These are phyloP conservation scores for Aspergillus carbonarius DNA, from an alignment of 2,329 filamentous ascomycete genomes.

Conservation along the genomic window DNA sequence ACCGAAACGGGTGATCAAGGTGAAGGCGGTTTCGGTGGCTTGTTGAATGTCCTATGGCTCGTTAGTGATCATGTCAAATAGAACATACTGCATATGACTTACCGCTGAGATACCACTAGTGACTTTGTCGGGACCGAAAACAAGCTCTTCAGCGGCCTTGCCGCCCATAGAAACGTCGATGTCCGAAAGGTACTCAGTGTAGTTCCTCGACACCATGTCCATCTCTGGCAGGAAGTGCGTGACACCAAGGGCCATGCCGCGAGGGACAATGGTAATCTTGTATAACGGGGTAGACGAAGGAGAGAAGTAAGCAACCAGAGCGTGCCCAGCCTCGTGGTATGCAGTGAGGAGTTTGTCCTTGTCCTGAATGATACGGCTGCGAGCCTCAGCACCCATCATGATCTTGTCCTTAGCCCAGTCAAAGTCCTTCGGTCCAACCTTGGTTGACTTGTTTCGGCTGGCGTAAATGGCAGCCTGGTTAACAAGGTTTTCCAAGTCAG, in stretches of 20 bases:
- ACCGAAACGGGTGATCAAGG: constrained; percentile 83
- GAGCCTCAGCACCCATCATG: constrained; percentile 91
- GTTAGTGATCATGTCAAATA: constrained; percentile 15
- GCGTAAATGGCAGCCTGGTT: constrained; percentile 95
- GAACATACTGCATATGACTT: constrained; percentile 38
- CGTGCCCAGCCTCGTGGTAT: constrained; percentile 94
- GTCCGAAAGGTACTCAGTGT: constrained; percentile 74
- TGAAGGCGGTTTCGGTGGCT: constrained; percentile 79
- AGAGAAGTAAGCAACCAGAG: constrained; percentile 82
- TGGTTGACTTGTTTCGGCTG: constrained; percentile 76
- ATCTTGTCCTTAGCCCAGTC: constrained; percentile 99
- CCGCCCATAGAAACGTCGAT: constrained; percentile 83
- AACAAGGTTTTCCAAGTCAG: constrained; percentile 93
- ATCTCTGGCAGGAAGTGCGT: constrained; percentile 87
- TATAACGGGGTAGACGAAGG: constrained; percentile 76
- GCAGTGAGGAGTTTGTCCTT: constrained; percentile 96
- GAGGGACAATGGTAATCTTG: constrained; percentile 95
- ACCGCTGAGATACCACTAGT: constrained; percentile 82
- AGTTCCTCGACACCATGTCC: constrained; percentile 87
- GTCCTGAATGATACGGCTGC: constrained; percentile 82
- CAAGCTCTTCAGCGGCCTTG: constrained; percentile 84
- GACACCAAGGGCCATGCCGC: constrained; percentile 80
- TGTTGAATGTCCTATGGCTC: constrained; percentile 69
- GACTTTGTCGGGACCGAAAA: constrained; percentile 87
- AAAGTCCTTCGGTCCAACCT: constrained; percentile 76